Evolutionary conservation across 2,329 filamentous ascomycete species (phyloP).

Genomic region (Cladosporium cucumerinum): DNA sequence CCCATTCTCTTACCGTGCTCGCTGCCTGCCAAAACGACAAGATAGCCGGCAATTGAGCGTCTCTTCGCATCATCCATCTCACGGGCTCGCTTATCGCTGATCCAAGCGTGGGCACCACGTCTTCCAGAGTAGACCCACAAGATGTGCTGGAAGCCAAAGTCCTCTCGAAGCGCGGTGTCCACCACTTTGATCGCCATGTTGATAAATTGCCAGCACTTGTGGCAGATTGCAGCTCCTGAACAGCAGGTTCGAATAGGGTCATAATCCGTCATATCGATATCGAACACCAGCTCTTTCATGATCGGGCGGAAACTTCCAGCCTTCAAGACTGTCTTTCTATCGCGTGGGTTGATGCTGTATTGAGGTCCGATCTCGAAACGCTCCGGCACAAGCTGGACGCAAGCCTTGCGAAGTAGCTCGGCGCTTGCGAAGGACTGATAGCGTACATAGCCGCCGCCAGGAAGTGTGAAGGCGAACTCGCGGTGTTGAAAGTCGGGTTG

Average conservation of each 20-base stretch:
- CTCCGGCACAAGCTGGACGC: slow-evolving; percentile 79
- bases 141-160: slow-evolving; percentile 96
- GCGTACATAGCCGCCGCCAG: slow-evolving; percentile 85
- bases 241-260: slow-evolving; percentile 96
- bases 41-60: slow-evolving; percentile 79
- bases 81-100: slow-evolving; percentile 85
- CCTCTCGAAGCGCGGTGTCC: slow-evolving; percentile 79
- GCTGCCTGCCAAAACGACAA: slow-evolving; percentile 86
- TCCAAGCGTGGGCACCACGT: slow-evolving; percentile 95
- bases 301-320: slow-evolving; percentile 78
- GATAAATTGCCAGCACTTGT: slow-evolving; percentile 94
- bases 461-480: slow-evolving; percentile 94
- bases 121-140: slow-evolving; percentile 98
- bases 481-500: slow-evolving; percentile 86
- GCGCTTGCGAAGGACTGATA: slow-evolving; percentile 77
- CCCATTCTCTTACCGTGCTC: slow-evolving; percentile 83
- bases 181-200: slow-evolving; percentile 97
- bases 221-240: slow-evolving; percentile 86
- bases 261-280: slow-evolving; percentile 99
- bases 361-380: slow-evolving; percentile 99
- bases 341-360: slow-evolving; percentile 88
- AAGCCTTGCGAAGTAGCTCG: slow-evolving; percentile 81
- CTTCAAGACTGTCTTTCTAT: slow-evolving; percentile 83
- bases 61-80: slow-evolving; percentile 82
- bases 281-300: slow-evolving; percentile 93